Evolutionary conservation across 805 yeast genomes (phyloP), one percentile per base, ranked within the genome.

Genomic region (Suhomyces pyralidae): DNA sequence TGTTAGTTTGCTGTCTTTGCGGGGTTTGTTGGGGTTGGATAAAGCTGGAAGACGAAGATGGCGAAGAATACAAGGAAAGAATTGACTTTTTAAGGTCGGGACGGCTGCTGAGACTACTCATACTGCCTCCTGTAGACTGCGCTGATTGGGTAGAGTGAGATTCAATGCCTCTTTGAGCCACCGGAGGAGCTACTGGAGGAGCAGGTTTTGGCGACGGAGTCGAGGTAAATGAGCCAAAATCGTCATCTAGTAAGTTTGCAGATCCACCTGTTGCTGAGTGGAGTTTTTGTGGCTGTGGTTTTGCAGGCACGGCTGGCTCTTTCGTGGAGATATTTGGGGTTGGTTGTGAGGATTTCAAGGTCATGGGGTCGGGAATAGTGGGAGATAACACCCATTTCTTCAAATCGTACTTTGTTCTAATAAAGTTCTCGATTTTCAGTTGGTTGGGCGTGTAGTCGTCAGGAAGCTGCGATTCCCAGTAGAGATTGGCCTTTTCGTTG

Each of bases 41-140:
- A 54, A 69, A 63, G 50, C 68, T 65, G 17, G 74, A 69, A 19
- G 86, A 88, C 2, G 88, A 67, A 1, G 77, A 67, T 17, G 78
- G 78, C 12, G 77, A 81, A 1, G 96, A 82, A 67, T 94, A 94
- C 50, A 94, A 78, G 22, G 97, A 90, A 54, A 94, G 72, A 54
- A 94, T 94, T 1, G 97, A 90, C 71, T 90, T 90, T 65, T 94
- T 94, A 68, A 94, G 78, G 63, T 93, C 97, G 3, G 94, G 93
- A 63, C 97, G 80, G 32, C 67, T 66, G 45, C 55, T 61, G 25
- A 53, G 50, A 40, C 55, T 55, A 19, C 49, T 40, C 48, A 64
- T 55, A 49, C 72, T 67, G 15, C 73, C 72, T 22, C 75, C 73
- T 3, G 74, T 67, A n/a, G 69, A 61, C 51, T 69, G 73, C 2